Evolutionary conservation across 345 rosid genomes (phyloP).

Genomic region (Euphorbia lathyris): DNA sequence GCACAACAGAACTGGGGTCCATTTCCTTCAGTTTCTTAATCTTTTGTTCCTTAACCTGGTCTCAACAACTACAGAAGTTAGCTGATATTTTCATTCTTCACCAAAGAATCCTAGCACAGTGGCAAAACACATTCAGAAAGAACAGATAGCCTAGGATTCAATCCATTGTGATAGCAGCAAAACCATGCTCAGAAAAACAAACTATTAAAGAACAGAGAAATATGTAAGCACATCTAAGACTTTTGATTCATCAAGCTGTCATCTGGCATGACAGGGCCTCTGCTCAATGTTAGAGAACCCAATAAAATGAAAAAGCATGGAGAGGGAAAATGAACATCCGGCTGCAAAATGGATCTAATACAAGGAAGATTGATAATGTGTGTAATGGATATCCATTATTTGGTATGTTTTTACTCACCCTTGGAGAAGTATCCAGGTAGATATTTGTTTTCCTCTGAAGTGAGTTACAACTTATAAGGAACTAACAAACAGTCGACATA

Average conservation of each 20-base stretch:
- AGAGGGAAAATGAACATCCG: background rate
- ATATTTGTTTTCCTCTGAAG: background rate
- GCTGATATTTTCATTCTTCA: background rate
- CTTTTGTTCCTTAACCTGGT: slow-evolving; percentile 49
- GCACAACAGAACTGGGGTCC: slow-evolving; percentile 32
- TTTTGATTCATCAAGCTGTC: background rate
- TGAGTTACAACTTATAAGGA: background rate
- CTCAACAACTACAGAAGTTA: slow-evolving; percentile 17
- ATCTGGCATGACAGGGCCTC: background rate
- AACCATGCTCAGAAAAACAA: background rate
- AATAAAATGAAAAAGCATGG: background rate
- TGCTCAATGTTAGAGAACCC: background rate
- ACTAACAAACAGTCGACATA: background rate
- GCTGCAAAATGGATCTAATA: background rate
- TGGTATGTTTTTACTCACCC: background rate
- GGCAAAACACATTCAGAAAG: slow-evolving; percentile 4
- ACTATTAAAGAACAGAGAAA: background rate
- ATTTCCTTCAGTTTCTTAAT: slow-evolving; percentile 48
- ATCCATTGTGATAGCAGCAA: background rate
- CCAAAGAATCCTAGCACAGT: slow-evolving; percentile 6
- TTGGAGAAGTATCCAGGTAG: background rate
- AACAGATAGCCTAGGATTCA: background rate
- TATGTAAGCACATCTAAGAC: too few species aligned
- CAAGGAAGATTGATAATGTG: background rate
- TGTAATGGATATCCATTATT: background rate